Base-by-base conservation (phyloP, 2,329 filamentous ascomycete genomes). In the Ophiocordyceps camponoti-saundersi region DNA sequence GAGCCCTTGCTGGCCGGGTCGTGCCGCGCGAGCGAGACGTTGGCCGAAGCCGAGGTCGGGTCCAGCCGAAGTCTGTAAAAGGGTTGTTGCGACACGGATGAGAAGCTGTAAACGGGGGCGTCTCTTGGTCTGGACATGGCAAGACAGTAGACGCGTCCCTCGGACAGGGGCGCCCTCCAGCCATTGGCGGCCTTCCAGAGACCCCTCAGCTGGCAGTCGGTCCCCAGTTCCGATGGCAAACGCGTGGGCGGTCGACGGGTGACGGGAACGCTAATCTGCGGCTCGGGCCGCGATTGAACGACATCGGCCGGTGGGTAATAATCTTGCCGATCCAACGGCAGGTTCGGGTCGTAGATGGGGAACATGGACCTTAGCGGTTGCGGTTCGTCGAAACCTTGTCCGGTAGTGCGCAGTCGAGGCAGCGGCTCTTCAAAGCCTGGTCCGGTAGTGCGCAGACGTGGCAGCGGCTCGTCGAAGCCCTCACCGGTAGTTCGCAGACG, bases 181-280 rank as follows among this genome's bases (percentile, higher is more conserved):
- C 81, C 82, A 57, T 84, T 85, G 49, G 76, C 69, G 0, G 79
- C 78, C 54, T 82, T 77, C 81, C 81, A 85, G 10, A 82, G 69
- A 45, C 71, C 70, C 52, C 75, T 75, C 34, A 85, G 70, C 51
- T 83, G 72, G 42, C 80, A 75, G 1, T 71, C 78, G 0, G 73
- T 72, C 56, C 69, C 75, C 5, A 74, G 66, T 1, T 66, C 63
- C 12, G 74, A 71, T 18, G 72, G 67, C 0, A 70, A 64, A 29
- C 11, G 40, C 40, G 40, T 13, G 5, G 40, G 34, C 18, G 34
- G 18, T n/a, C 40, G 40, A 21, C 21, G 40, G 18, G 10, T 39
- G 36, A 20, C 16, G 36, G 32, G 16, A 18, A 15, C 40, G 21
- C 40, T 21, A n/a, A 3, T 6, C 21, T 5, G 15, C n/a, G 40